These are phyloP conservation scores for Serpula lacrymans DNA, from an alignment of 768 basidiomycete species.

Conservation along the genomic window DNA sequence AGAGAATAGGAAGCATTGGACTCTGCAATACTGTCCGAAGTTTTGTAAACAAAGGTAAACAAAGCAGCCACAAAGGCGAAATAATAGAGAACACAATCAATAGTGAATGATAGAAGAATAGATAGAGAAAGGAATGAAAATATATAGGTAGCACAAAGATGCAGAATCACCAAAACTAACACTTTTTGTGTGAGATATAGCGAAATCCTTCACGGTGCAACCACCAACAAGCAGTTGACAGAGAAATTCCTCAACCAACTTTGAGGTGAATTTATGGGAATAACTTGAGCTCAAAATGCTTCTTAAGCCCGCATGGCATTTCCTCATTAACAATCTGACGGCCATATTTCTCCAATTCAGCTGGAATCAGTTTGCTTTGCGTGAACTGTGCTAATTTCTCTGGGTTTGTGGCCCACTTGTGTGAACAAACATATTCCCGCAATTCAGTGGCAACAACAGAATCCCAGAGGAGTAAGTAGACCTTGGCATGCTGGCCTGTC, in stretches of 20 bases:
- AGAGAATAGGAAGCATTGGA: no score
- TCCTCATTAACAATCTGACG: conserved; percentile 4
- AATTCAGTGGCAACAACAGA: conserved; percentile 4
- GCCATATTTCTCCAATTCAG: conserved; percentile 26
- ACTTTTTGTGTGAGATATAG: background rate
- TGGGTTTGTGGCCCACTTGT: conserved; percentile 37
- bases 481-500: conserved; percentile 2
- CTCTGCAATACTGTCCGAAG: no score
- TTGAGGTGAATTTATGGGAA: conserved; percentile 6
- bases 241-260: conserved; percentile 2
- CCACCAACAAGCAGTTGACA: conserved; percentile 1
- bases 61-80: no score
- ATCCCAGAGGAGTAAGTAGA: conserved; percentile 6
- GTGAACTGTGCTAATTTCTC: conserved; percentile 26
- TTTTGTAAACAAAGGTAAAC: no score
- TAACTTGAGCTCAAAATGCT: conserved; percentile 1
- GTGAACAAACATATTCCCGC: conserved; percentile 8
- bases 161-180: no score
- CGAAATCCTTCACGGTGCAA: conserved; percentile 2
- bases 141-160: no score
- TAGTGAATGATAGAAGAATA: no score
- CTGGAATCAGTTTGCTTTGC: conserved; percentile 21
- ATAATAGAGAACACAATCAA: no score
- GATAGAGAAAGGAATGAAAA: no score
- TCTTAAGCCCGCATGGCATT: conserved; percentile 1